Percentiles rank a stretch among this genome's conserved stretches.
These are phyloP conservation scores for Syzygium jambos DNA, from an alignment of 345 rosid species.

Conservation along the genomic window DNA sequence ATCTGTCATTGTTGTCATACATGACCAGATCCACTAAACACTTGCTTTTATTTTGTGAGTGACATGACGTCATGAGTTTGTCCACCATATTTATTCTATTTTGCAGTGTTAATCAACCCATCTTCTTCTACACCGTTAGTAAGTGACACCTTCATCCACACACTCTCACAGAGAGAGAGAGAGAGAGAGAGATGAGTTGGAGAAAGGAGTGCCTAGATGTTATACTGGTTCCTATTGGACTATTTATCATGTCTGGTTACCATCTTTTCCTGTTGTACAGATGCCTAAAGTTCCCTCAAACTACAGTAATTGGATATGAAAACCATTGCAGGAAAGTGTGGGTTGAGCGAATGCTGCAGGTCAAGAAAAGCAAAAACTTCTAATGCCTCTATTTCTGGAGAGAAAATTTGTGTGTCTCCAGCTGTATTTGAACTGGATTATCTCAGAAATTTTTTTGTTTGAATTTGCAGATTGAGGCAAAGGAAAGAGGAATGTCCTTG, in stretches of 20 bases:
- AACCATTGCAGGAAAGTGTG: background rate
- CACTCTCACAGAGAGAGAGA: background rate
- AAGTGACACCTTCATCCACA: background rate
- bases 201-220: background rate
- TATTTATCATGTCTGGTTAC: background rate
- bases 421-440: background rate
- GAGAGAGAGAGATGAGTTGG: background rate
- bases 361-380: background rate
- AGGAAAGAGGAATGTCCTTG: conserved; percentile 3
- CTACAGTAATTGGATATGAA: background rate
- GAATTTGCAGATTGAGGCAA: background rate
- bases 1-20: background rate
- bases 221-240: background rate
- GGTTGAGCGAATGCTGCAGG: background rate
- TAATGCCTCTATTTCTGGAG: background rate
- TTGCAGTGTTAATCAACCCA: background rate
- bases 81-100: background rate
- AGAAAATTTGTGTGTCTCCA: background rate
- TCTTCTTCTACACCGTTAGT: background rate
- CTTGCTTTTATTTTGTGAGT: background rate
- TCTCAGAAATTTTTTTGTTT: background rate
- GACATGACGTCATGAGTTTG: background rate
- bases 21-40: background rate
- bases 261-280: background rate
- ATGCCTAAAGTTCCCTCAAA: background rate